These are phyloP conservation scores for Medicago lupulina DNA, from an alignment of 306 rosid genomes.

Conservation along the genomic window DNA sequence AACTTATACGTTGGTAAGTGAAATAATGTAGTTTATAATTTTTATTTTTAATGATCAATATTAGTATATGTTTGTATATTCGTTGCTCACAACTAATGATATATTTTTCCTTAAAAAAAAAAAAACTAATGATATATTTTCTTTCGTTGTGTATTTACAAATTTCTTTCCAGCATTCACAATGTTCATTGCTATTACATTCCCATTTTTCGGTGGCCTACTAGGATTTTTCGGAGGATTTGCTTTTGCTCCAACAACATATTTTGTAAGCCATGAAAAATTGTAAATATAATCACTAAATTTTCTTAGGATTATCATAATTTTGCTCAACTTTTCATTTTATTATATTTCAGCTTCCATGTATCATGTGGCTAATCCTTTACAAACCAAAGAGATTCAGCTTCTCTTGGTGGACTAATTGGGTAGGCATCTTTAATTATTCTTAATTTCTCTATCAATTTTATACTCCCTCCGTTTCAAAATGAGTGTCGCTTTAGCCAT, in stretches of 20 bases:
- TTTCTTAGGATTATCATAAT: neutral
- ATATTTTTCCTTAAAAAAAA: too few species aligned
- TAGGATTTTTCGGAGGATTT: slow-evolving; percentile 87
- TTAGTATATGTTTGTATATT: neutral
- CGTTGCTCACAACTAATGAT: neutral
- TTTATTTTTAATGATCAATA: neutral
- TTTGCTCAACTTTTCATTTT: neutral
- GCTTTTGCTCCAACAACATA: slow-evolving; percentile 93
- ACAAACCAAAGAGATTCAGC: slow-evolving; percentile 76
- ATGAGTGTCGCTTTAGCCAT: too few species aligned
- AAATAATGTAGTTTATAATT: neutral
- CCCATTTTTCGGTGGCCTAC: slow-evolving; percentile 85
- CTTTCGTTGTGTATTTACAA: slow-evolving; percentile 11
- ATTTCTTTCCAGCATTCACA: slow-evolving; percentile 56
- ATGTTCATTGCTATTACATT: slow-evolving; percentile 78
- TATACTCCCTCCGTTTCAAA: too few species aligned
- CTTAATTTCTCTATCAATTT: neutral
- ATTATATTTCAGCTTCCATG: slow-evolving; percentile 79
- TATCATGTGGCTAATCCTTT: slow-evolving; percentile 77
- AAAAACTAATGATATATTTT: neutral
- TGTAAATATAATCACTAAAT: neutral
- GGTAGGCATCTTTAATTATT: slow-evolving; percentile 49
- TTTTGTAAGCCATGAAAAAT: slow-evolving; percentile 61
- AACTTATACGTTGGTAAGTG: neutral
- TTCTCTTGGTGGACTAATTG: slow-evolving; percentile 87